These are phyloP conservation scores for Penicillium simplicissimum DNA, from an alignment of 495 filamentous ascomycete genomes.

Conservation along the genomic window DNA sequence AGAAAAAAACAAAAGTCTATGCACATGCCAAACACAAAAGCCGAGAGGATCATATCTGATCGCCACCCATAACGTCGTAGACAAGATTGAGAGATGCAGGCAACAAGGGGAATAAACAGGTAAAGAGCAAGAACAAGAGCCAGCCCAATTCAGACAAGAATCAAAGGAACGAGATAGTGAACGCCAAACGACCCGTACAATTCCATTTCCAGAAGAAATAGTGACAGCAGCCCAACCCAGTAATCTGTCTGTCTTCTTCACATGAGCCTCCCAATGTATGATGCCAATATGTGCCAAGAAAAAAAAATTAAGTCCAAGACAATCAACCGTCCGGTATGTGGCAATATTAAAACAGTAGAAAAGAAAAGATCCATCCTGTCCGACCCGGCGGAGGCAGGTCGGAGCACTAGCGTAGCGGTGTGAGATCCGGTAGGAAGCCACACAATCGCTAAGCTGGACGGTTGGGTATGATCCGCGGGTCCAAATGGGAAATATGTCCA, in stretches of 20 bases:
- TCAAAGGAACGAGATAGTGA: constrained; percentile 3
- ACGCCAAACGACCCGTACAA: constrained; percentile 16
- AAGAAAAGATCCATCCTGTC: constrained; percentile 3
- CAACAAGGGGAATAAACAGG: constrained; percentile 12
- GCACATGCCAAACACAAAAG: constrained; percentile 19
- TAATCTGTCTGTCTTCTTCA: constrained; percentile 17
- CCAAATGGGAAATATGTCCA: constrained; percentile 21
- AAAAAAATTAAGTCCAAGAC: constrained; percentile 12
- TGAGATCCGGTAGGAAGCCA: constrained; percentile 13
- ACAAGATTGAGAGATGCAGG: not conserved
- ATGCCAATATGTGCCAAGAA: constrained; percentile 13
- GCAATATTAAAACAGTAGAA: constrained; percentile 33
- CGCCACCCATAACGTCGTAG: constrained; percentile 26
- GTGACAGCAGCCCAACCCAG: constrained; percentile 14
- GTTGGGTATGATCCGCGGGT: constrained; percentile 1
- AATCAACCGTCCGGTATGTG: constrained; percentile 23
- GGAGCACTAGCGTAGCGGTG: constrained; percentile 4
- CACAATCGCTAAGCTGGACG: constrained; percentile 9
- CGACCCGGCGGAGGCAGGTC: not conserved
- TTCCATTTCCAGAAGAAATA: constrained; percentile 9
- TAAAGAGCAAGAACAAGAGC: not conserved
- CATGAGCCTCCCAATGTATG: constrained; percentile 23
- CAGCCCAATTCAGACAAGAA: constrained; percentile 9
- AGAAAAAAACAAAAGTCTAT: constrained; percentile 24
- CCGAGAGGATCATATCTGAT: constrained; percentile 16